These are phyloP conservation scores for Ilyonectria robusta DNA, from an alignment of 2,329 filamentous ascomycete genomes.

Conservation along the genomic window DNA sequence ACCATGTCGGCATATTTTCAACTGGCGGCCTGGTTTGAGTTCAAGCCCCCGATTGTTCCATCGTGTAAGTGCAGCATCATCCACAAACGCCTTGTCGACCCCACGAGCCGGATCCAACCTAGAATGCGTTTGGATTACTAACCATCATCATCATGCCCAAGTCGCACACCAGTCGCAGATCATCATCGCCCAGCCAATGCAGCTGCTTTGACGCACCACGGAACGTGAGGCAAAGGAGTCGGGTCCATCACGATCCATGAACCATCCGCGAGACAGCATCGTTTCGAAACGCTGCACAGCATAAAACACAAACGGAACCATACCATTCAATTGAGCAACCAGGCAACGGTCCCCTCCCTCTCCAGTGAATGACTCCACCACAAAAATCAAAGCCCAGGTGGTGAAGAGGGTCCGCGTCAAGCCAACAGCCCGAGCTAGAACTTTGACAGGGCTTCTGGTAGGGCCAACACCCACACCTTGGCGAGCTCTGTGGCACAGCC, in stretches of 20 bases:
- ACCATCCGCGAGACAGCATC: conserved; percentile 1
- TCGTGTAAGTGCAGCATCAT: conserved; percentile 46
- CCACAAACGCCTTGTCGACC: conserved; percentile 19
- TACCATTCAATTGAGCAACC: background rate
- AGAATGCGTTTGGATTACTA: background rate
- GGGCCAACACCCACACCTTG: conserved; percentile 29
- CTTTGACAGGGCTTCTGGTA: conserved; percentile 46
- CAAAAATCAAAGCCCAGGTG: background rate
- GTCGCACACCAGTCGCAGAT: conserved; percentile 5
- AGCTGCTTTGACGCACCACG: background rate
- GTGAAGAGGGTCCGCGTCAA: conserved; percentile 19
- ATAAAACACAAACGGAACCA: conserved; percentile 8
- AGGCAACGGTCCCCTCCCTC: background rate
- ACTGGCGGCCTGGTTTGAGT: conserved; percentile 21
- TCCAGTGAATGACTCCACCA: background rate
- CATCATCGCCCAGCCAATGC: background rate
- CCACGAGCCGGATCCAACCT: conserved; percentile 4
- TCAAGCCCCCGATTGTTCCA: conserved; percentile 16
- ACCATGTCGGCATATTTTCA: conserved; percentile 7
- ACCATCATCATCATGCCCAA: background rate
- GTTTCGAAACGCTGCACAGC: conserved; percentile 24
- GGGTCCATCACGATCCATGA: background rate
- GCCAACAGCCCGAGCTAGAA: conserved; percentile 43
- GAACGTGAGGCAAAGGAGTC: conserved; percentile 5
- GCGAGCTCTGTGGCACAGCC: conserved; percentile 36